A percentile compares a stretch with the other conserved stretches of the same genome.
These are phyloP conservation scores for Aspergillus luchuensis DNA, from an alignment of 2,329 filamentous ascomycete species.

Conservation along the genomic window DNA sequence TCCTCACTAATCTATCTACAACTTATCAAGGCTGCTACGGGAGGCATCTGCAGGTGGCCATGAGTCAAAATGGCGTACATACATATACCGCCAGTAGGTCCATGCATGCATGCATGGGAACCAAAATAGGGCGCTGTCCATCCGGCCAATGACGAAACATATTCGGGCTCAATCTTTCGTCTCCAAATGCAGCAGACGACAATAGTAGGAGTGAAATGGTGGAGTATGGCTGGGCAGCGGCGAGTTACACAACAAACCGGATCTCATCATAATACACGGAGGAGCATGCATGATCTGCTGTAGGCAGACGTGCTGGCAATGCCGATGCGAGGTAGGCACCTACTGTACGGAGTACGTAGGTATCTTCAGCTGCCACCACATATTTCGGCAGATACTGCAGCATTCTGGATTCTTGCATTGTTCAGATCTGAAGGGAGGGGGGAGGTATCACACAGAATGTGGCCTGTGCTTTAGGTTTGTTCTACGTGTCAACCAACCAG, in stretches of 20 bases:
- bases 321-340: neutral
- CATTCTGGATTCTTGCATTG: constrained; percentile 11
- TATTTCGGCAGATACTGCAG: constrained; percentile 11
- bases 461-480: constrained; percentile 15
- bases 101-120: constrained; percentile 19
- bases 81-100: constrained; percentile 11
- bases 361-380: constrained; percentile 1
- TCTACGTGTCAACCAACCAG: constrained; percentile 11
- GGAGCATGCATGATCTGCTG: neutral
- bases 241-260: neutral
- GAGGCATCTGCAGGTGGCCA: constrained; percentile 20
- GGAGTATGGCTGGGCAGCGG: neutral
- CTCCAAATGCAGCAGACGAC: neutral
- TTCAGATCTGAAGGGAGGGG: constrained; percentile 11
- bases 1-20: no score
- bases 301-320: neutral
- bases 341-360: neutral
- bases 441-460: constrained; percentile 15
- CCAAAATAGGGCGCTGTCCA: constrained; percentile 12
- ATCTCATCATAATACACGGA: neutral
- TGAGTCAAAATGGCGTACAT: constrained; percentile 22
- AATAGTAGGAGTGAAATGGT: neutral
- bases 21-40: neutral
- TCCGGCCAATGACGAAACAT: constrained; percentile 4
- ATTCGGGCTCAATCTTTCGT: neutral